Evolutionary conservation across 1,284 basidiomycete species (phyloP), one percentile per base, ranked within the genome.

Genomic region (Fomitopsis schrenkii): DNA sequence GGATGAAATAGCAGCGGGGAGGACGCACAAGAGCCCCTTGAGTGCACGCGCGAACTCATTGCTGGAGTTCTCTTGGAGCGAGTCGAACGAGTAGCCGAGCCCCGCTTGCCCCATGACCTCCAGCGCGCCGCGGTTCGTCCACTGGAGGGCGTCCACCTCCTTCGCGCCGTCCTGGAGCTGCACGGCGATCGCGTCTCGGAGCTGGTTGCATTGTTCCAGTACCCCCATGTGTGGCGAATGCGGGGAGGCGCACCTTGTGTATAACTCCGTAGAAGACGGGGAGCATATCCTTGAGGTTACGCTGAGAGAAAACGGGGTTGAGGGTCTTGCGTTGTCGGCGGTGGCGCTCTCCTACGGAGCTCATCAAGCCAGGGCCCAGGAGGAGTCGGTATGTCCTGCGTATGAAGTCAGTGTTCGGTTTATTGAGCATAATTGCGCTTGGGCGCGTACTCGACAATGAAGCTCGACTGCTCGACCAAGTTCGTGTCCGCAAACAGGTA

Each of bases 51-150:
- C 41, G 28, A 54, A 33, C 26, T 48, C 22, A 14, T 19, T 50
- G 48, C 48, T 50, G 10, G 28, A 15, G 36, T 22, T 14, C n/a
- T 54, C 42, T 28, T 1, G 10, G 15, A 54, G 67, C 6, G 73
- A 66, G 59, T 74, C 68, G 63, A 78, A 77, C 8, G 74, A 72
- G 62, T 76, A 74, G 1, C 75, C 76, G 8, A 78, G 66, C 0
- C 75, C 75, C 9, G 70, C 75, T 59, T 76, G 75, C 5, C 75
- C 74, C 58, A 78, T 68, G 14, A 74, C 65, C 63, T 78, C 76
- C 19, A 78, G 68, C 14, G 76, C 72, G 14, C 71, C 68, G 57
- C 74, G 71, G 17, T 67, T 69, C 69, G 72, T 72, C 72, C 75
- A 76, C 17, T 64, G 55, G 12, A 73, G 61, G 36, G 77, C 62